Percentiles rank a stretch among this genome's conserved stretches.
phyloP scores from a whole-genome alignment of 2,329 filamentous ascomycete species.

The Cladosporium velox region DNA sequence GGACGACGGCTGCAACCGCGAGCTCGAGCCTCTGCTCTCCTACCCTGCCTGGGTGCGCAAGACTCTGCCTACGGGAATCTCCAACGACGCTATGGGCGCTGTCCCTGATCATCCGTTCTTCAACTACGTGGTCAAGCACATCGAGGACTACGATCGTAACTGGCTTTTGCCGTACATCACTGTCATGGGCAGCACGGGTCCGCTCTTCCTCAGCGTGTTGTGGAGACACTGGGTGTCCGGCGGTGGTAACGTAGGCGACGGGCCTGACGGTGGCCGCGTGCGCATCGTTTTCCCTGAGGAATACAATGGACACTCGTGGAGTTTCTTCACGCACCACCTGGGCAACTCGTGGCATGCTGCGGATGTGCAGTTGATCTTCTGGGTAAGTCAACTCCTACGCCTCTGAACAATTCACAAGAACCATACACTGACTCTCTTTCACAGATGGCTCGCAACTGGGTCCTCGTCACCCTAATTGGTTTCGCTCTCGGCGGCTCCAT shows the following conservation, averaged over 20 bases:
- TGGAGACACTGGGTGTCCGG: slow-evolving; percentile 71
- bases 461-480: slow-evolving; percentile 55
- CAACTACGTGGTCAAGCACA: slow-evolving; percentile 64
- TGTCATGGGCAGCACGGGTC: slow-evolving; percentile 77
- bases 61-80: slow-evolving; percentile 75
- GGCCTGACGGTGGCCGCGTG: slow-evolving; percentile 53
- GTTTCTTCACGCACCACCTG: slow-evolving; percentile 68
- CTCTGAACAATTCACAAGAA: background rate
- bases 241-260: slow-evolving; percentile 46
- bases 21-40: slow-evolving; percentile 63
- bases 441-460: slow-evolving; percentile 53
- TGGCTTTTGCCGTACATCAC: slow-evolving; percentile 74
- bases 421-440: background rate
- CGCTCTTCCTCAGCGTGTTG: slow-evolving; percentile 72
- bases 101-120: slow-evolving; percentile 75
- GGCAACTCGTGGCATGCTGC: slow-evolving; percentile 67
- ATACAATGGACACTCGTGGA: slow-evolving; percentile 68
- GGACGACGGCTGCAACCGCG: slow-evolving; percentile 69
- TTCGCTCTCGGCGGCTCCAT: slow-evolving; percentile 52
- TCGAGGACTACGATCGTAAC: slow-evolving; percentile 67
- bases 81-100: slow-evolving; percentile 77
- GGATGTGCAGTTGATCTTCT: slow-evolving; percentile 66
- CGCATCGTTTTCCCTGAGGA: slow-evolving; percentile 70
- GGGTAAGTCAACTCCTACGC: slow-evolving; percentile 46
- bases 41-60: slow-evolving; percentile 72